These are phyloP conservation scores for Kalanchoe fedtschenkoi DNA, from an alignment of 164 flowering plant species.

Conservation along the genomic window DNA sequence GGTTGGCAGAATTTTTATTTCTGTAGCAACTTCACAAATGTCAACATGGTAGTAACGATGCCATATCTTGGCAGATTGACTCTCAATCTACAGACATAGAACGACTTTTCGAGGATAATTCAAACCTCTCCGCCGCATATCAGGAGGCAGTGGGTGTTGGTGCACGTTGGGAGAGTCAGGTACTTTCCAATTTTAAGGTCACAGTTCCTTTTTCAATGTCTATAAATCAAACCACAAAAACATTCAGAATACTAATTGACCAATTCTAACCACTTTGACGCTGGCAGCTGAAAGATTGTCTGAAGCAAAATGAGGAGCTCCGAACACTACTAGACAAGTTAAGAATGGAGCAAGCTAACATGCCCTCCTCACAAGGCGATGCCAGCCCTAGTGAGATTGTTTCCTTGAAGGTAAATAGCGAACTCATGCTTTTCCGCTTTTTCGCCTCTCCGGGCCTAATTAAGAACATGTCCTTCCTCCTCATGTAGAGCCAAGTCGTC, in stretches of 20 bases:
- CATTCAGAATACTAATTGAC: neutral
- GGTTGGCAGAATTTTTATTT: slow-evolving; percentile 25
- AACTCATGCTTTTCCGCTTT: neutral
- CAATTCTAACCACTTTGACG: neutral
- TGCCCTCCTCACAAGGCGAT: slow-evolving; percentile 12
- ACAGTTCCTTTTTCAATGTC: neutral
- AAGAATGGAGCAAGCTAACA: slow-evolving; percentile 54
- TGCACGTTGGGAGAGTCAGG: slow-evolving; percentile 89
- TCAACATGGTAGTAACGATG: neutral
- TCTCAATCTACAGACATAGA: slow-evolving; percentile 93
- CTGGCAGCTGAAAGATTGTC: slow-evolving; percentile 72
- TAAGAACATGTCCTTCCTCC: slow-evolving; percentile 3
- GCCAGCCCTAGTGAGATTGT: slow-evolving; percentile 31
- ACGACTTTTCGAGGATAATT: slow-evolving; percentile 87
- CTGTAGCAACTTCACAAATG: neutral
- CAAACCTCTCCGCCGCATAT: slow-evolving; percentile 57
- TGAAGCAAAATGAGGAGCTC: slow-evolving; percentile 81
- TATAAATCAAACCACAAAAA: neutral
- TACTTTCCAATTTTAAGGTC: slow-evolving; percentile 12
- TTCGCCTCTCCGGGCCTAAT: neutral
- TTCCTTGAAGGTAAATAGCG: slow-evolving; percentile 49
- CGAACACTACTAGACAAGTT: slow-evolving; percentile 49
- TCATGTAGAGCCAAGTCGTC: slow-evolving; percentile 49
- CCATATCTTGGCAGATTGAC: slow-evolving; percentile 55
- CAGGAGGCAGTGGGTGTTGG: slow-evolving; percentile 50